Base-by-base conservation (phyloP, 2,329 filamentous ascomycete species). In the Emergomyces africanus region DNA sequence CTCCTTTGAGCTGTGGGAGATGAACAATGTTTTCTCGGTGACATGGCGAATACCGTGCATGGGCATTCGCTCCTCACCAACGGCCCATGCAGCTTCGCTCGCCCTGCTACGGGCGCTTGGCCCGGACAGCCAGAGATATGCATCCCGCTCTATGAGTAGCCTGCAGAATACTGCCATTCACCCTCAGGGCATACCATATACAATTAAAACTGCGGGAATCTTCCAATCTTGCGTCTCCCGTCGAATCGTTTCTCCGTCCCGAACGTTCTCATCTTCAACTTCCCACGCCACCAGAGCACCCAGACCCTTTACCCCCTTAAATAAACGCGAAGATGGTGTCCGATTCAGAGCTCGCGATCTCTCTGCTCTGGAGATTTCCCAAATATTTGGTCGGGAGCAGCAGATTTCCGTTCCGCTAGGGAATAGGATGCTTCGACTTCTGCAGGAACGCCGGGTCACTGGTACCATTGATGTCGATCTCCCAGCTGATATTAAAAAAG, bases 401-500 rank as follows among this genome's bases (percentile, higher is more conserved):
- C 67, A 64, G 15, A 56, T 75, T 5, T 67, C 70, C 2, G 57
- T 65, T 1, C 63, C 63, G 3, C 59, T 72, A 57, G 74, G 70
- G 1, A 75, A 75, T 58, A 70, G 72, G 14, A 63, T 72, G 20
- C 63, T 77, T 10, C 66, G 67, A 5, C 68, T 75, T 18, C 65
- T 79, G 2, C 76, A 79, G 57, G 70, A 68, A n/a, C 71, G 75
- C 30, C 73, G 77, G 25, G 59, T 75, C 18, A 66, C 70, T 39
- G 77, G 77, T 12, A 79, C 76, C 1, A 68, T 78, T 14, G 77
- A 79, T 59, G 65, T 75, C 15, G 70, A 73, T 20, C 66, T 78
- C 5, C 74, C 75, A 3, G 62, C 64, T 30, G 73, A 77, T 56
- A 69, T 77, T 39, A 66, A 65, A 55, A 64, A 66, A n/a, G 61